Conservation (phyloP, 345 rosid genomes). For the Odontarrhena argentea region DNA sequence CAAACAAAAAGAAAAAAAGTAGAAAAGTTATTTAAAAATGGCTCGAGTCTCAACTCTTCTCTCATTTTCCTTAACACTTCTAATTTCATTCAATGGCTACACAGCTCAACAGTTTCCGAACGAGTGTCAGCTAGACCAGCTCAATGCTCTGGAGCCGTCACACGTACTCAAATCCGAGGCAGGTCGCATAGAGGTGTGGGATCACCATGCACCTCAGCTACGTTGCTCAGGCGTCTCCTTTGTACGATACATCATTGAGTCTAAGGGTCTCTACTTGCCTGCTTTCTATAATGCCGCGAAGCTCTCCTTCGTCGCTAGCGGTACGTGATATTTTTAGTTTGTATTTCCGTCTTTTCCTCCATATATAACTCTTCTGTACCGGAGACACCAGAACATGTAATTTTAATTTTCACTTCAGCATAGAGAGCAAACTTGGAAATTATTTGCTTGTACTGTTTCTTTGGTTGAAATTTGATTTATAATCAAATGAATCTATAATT, state of each 20-base stretch:
- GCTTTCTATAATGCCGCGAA: slow-evolving; percentile 46
- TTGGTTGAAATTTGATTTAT: too few species aligned
- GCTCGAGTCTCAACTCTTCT: slow-evolving; percentile 42
- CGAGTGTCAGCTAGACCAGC: slow-evolving; percentile 58
- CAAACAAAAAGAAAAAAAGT: slow-evolving; percentile 6
- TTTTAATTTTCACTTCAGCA: too few species aligned
- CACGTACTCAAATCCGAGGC: slow-evolving; percentile 53
- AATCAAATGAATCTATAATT: too few species aligned
- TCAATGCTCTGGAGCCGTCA: slow-evolving; percentile 55
- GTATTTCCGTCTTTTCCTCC: too few species aligned
- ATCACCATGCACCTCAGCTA: slow-evolving; percentile 56
- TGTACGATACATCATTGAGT: slow-evolving; percentile 45
- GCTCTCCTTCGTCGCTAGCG: slow-evolving; percentile 56
- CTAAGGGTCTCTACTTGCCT: slow-evolving; percentile 64
- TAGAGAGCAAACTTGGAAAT: too few species aligned
- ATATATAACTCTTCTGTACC: too few species aligned
- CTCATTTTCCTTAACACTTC: slow-evolving; percentile 44
- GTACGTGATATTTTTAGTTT: slow-evolving; percentile 27
- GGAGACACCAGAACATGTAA: too few species aligned
- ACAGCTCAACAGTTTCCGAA: slow-evolving; percentile 43
- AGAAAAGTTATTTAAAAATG: slow-evolving; percentile 15
- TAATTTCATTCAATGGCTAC: slow-evolving; percentile 50
- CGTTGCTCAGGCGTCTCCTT: slow-evolving; percentile 63
- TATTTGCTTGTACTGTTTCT: too few species aligned
- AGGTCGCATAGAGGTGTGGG: slow-evolving; percentile 60